These are phyloP conservation scores for Solanum paucissectum DNA, from an alignment of 257 asterid genomes.

Conservation along the genomic window DNA sequence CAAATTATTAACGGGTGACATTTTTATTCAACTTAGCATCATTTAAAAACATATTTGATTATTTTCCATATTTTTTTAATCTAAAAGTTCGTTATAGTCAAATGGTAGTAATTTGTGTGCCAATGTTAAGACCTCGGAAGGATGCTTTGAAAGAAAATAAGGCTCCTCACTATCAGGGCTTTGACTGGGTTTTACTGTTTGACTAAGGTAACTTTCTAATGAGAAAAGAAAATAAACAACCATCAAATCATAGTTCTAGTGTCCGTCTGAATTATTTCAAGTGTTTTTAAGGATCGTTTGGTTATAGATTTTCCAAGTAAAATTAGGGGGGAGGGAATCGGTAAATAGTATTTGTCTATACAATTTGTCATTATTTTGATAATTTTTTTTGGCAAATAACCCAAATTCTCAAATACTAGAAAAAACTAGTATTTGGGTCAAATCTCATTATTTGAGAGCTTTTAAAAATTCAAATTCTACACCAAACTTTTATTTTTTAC, in stretches of 20 bases:
- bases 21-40: not conserved
- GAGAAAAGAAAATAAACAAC: not conserved
- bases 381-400: too few species aligned
- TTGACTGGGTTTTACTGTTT: not conserved
- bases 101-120: not conserved
- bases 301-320: too few species aligned
- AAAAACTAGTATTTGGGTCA: too few species aligned
- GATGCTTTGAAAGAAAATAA: not conserved
- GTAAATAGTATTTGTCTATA: too few species aligned
- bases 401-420: too few species aligned
- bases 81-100: not conserved
- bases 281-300: too few species aligned
- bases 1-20: not conserved
- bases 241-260: accelerated
- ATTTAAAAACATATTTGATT: too few species aligned
- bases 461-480: too few species aligned
- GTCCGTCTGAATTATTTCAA: not conserved
- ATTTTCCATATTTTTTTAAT: not conserved
- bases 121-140: not conserved
- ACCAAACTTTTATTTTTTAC: too few species aligned
- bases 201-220: not conserved
- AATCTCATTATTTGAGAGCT: too few species aligned
- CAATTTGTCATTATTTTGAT: too few species aligned
- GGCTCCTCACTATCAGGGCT: not conserved
- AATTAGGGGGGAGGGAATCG: too few species aligned